Evolutionary conservation across 495 filamentous ascomycete genomes (phyloP), one percentile per base, ranked within the genome.

Genomic region (Paragyromitra xinjiangensis): DNA sequence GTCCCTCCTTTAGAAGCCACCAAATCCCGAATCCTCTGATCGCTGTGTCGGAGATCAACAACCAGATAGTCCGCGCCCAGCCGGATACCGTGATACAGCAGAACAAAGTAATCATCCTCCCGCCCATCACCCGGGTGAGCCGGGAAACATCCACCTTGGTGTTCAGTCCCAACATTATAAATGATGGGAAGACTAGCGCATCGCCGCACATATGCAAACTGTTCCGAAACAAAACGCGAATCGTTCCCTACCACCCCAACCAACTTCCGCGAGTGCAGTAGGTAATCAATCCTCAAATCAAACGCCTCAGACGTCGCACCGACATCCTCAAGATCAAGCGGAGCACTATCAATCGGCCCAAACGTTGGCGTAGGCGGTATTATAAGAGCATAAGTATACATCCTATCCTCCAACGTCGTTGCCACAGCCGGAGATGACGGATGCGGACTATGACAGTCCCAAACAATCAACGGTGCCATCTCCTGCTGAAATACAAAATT

Each of bases 21-120:
- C 53, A 93, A 84, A 12, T 86, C 85, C 12, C 86, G 83, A 7
- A 91, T 81, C 3, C 86, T 80, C 0, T 85, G 83, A 1, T 90
- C 83, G 51, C 87, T 84, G 53, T 90, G 86, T 34, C 86, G 86
- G 9, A 94, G 82, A 75, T 94, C 91, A 0, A 94, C 81, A 58
- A 89, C 89, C 29, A 92, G 78, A 83, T 92, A 94, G 77, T 95
- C 92, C 12, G 93, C 91, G 0, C 88, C 91, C 16, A 95, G 85
- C 5, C 92, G 89, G 22, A 94, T 84, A 2, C 90, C 91, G 70
- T 93, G 89, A 45, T 91, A 87, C 51, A 92, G 84, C 14, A 93
- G 83, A 59, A 88, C 86, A 5, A 90, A 83, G 78, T 92, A 92
- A 67, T 86, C 85, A 4, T 85, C 73, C 65, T 86, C 84, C 3